Base-by-base conservation (phyloP, 345 rosid genomes). In the Brassica carinata region DNA sequence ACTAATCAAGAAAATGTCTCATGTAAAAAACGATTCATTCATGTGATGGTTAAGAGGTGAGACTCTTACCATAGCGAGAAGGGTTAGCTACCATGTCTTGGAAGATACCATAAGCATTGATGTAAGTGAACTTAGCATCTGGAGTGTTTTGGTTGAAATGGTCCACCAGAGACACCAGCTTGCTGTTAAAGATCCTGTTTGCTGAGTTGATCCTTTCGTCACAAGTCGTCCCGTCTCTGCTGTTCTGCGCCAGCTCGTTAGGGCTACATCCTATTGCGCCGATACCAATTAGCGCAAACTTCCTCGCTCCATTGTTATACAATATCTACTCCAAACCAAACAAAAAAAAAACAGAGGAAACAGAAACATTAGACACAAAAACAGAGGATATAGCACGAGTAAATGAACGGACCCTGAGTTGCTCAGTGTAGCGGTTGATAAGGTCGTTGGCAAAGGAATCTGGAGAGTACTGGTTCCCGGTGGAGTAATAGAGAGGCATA, bases 211-310 rank as follows among this genome's bases (percentile, higher is more conserved):
- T 86, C 53, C 85, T 83, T 23, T 64, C 59, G 30, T 86, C 97
- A 67, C 98, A 89, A 7, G 98, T 93, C 63, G 36, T 81, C 0
- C 96, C 91, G 71, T 92, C 92, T 31, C 84, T 87, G 36, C 96
- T 89, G 18, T 85, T 86, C 63, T 87, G 93, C 45, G 97, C 92
- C 72, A 96, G 36, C 69, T 89, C 84, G 78, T 85, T 93, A 5
- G 98, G 99, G 77, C 91, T 92, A 87, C 99, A 96, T 9, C 99
- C 99, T 18, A 93, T 85, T 40, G 87, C 91, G 0, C 99, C 99
- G 13, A 93, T 75, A 11, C 99, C 98, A 26, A 89, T 75, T 78
- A 96, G 29, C 45, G 63, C 99, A 67, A 96, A 88, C 76, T 92
- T 96, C 82, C 99, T 90, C 14, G 97, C 98, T 55, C 99, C 97